Evolutionary conservation across 2,329 filamentous ascomycete species (phyloP).

Genomic region (Diaporthe vexans): DNA sequence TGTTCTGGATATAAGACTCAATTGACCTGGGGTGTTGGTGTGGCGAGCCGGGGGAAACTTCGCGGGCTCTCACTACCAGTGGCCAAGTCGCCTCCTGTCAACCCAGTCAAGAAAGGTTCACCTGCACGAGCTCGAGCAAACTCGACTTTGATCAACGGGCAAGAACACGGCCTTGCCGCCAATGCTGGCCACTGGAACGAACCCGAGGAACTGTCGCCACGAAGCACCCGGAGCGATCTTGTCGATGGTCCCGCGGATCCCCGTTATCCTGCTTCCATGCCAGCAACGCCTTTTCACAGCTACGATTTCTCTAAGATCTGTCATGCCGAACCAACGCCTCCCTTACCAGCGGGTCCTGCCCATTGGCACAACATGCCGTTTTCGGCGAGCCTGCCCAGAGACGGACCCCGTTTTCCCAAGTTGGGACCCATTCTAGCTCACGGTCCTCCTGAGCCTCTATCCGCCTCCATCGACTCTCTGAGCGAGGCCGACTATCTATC

Average conservation of each 20-base stretch:
- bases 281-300: slow-evolving; percentile 53
- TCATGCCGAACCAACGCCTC: slow-evolving; percentile 59
- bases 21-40: slow-evolving; percentile 95
- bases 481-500: slow-evolving; percentile 74
- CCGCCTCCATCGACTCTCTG: slow-evolving; percentile 70
- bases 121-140: slow-evolving; percentile 60
- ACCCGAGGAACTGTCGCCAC: slow-evolving; percentile 52
- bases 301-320: slow-evolving; percentile 68
- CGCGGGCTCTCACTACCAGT: slow-evolving; percentile 85
- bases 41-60: slow-evolving; percentile 95
- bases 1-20: slow-evolving; percentile 98
- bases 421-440: slow-evolving; percentile 55
- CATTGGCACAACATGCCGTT: slow-evolving; percentile 65
- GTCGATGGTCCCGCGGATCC: slow-evolving; percentile 55
- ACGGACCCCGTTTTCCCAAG: slow-evolving; percentile 61
- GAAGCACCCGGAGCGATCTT: slow-evolving; percentile 52
- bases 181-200: slow-evolving; percentile 57
- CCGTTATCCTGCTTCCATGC: slow-evolving; percentile 58
- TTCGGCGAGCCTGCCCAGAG: slow-evolving; percentile 56
- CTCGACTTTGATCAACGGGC: slow-evolving; percentile 49
- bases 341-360: slow-evolving; percentile 53
- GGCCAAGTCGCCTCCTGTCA: slow-evolving; percentile 71
- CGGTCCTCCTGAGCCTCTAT: slow-evolving; percentile 63
- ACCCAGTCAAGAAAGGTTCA: slow-evolving; percentile 63
- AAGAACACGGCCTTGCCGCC: slow-evolving; percentile 45